Base-by-base conservation (phyloP, 192 early-diverging fungal species). In the Mortierella claussenii region DNA sequence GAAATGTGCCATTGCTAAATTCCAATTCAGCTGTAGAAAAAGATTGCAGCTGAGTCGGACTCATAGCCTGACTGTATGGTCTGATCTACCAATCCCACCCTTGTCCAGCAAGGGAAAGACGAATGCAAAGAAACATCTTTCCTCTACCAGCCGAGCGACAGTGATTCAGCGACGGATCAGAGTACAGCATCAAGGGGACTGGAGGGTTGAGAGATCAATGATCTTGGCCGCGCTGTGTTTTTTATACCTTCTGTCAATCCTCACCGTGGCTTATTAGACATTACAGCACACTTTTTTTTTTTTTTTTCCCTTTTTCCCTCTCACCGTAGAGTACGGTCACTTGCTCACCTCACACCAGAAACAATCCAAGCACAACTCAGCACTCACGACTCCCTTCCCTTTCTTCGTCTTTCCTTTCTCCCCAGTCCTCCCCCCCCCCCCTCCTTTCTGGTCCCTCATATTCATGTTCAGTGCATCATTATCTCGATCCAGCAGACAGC, bases 81-180 rank as follows among this genome's bases (percentile, higher is more conserved):
- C 52, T 67, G 57, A 61, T 76, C 57, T 66, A 62, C 64, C 73
- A 61, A 54, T 62, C 73, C 65, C 62, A 66, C 30, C 36, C 55
- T 62, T 67, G 73, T 76, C 73, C 73, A 45, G 73, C 73, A 65
- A 62, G 27, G 18, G 33, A n/a, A 30, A 15, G n/a, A 11, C 27
- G 3, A 7, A 45, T 26, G n/a, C 30, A 23, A 53, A 20, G 36
- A 53, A 3, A 34, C 17, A 3, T 50, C 58, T n/a, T n/a, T n/a
- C n/a, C n/a, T 57, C 73, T 62, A 76, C 73, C 59, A 55, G 73
- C 73, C 65, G 73, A 76, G 73, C 73, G 73, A 76, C 73, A 76
- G 46, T 66, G 73, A 76, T 67, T 56, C 73, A 75, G 21, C 62
- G 65, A 62, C 28, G 61, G 24, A 67, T 62, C 73, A 43, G 49